Evolutionary conservation across 352 stramenopile genomes (phyloP).

Genomic region (Detonula confervacea): DNA sequence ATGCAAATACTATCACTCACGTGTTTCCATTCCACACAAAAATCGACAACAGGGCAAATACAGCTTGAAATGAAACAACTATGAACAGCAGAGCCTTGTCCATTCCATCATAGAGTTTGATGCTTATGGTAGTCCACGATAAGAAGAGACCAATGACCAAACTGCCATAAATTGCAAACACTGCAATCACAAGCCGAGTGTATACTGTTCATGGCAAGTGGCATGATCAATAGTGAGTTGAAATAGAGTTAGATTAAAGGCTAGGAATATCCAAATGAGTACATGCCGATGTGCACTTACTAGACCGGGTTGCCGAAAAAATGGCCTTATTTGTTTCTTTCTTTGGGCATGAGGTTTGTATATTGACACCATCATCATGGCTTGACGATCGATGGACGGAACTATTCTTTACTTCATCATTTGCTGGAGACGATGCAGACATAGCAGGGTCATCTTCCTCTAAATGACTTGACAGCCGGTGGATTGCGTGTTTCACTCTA

Average conservation of each 20-base stretch:
- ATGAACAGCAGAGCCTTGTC: background rate
- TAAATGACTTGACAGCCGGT: background rate
- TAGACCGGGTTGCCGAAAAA: conserved; percentile 6
- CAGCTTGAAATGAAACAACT: background rate
- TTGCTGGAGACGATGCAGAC: too few species aligned
- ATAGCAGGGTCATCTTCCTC: background rate
- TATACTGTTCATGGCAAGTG: background rate
- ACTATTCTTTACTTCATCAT: too few species aligned
- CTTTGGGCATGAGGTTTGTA: background rate
- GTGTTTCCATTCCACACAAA: conserved; percentile 4
- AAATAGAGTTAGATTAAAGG: background rate
- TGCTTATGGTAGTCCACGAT: background rate
- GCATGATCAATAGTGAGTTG: background rate
- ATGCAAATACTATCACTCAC: too few species aligned
- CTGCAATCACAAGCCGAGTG: background rate
- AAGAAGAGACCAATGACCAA: conserved; percentile 13
- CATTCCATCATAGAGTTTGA: conserved; percentile 7
- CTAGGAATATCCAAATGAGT: background rate
- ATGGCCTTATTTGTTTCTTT: conserved; percentile 3
- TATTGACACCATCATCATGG: background rate
- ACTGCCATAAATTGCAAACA: conserved; percentile 3
- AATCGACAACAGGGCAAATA: background rate
- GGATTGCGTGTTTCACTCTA: background rate
- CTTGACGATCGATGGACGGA: too few species aligned
- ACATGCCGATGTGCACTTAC: background rate